Conservation (phyloP, 2,329 filamentous ascomycete species). For the Calonectria henricotiae region DNA sequence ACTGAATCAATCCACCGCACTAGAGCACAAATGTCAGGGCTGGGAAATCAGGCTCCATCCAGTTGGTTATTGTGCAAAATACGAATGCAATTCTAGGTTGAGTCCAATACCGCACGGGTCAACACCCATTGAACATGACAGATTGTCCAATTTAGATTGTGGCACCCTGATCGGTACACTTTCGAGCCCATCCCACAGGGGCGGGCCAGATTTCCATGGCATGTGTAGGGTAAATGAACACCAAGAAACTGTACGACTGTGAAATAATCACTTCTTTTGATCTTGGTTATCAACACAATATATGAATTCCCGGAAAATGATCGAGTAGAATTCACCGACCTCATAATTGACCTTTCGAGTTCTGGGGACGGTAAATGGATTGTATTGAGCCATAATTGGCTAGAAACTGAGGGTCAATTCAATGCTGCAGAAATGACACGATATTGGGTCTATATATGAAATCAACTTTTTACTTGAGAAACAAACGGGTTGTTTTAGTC, state of each 20-base stretch:
- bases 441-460: conserved; percentile 37
- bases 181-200: background rate
- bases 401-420: conserved; percentile 57
- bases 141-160: background rate
- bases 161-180: background rate
- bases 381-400: conserved; percentile 40
- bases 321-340: background rate
- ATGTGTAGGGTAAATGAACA: no score
- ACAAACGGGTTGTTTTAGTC: background rate
- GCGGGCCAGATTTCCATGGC: no score
- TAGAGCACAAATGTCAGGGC: background rate
- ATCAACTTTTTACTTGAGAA: background rate
- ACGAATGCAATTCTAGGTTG: background rate
- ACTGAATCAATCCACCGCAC: no score
- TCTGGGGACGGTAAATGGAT: background rate
- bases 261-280: background rate
- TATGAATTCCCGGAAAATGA: background rate
- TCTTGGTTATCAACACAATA: conserved; percentile 34
- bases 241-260: no score
- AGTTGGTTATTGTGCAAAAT: background rate
- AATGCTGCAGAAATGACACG: conserved; percentile 40
- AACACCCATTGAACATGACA: background rate
- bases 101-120: background rate
- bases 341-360: background rate
- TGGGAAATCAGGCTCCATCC: background rate